These are phyloP conservation scores for Tillandsia leiboldiana DNA, from an alignment of 176 grass and related monocot genomes.

Conservation along the genomic window DNA sequence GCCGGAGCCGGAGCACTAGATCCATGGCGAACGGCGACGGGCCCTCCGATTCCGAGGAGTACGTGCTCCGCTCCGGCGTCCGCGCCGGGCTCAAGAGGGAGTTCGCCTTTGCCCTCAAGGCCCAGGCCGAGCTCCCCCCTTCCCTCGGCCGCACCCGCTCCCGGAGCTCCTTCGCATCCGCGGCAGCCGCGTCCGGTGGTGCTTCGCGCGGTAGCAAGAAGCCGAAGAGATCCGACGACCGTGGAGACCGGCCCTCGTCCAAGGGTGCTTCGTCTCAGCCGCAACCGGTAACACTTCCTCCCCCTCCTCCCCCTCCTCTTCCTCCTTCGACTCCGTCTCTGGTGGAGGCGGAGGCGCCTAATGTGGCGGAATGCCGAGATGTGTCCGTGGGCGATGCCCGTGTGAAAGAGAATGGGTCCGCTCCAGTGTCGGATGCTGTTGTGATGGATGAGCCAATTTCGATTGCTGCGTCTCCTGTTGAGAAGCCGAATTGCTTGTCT, in stretches of 20 bases:
- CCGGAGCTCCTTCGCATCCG: background rate
- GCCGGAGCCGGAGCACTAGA: background rate
- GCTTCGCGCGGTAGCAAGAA: constrained; percentile 17
- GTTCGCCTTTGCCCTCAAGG: constrained; percentile 80
- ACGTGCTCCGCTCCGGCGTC: constrained; percentile 84
- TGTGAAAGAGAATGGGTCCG: background rate
- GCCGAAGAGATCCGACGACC: constrained; percentile 6
- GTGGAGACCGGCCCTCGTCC: background rate
- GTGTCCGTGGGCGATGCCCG: background rate
- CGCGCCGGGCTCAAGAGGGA: constrained; percentile 80
- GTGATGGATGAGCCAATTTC: background rate
- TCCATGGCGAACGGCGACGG: constrained; percentile 6
- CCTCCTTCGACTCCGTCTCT: background rate
- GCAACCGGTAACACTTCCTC: background rate
- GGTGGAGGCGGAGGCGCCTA: background rate
- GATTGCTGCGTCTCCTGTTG: background rate
- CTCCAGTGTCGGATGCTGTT: background rate
- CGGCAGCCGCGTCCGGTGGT: background rate
- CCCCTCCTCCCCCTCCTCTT: background rate
- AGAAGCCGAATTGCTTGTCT: background rate
- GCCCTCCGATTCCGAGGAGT: constrained; percentile 23
- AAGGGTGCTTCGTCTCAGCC: background rate
- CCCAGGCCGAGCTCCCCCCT: constrained; percentile 42
- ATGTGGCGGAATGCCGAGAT: constrained; percentile 1
- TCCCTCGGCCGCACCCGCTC: constrained; percentile 80